Evolutionary conservation across 192 early-diverging fungal genomes (phyloP).

Genomic region (Linnemannia schmuckeri): DNA sequence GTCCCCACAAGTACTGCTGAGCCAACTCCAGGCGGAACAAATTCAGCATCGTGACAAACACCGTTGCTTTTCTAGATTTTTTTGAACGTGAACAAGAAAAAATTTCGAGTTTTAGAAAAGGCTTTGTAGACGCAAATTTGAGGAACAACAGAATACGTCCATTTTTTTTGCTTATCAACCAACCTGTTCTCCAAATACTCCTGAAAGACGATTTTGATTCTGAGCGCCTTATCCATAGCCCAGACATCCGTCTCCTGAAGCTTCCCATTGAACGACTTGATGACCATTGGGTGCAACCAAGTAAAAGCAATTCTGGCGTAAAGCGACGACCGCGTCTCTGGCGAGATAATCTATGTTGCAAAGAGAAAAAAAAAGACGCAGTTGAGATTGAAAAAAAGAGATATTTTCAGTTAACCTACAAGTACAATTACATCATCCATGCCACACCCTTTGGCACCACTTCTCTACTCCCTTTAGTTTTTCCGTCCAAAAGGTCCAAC

Average conservation of each 20-base stretch:
- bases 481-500: neutral
- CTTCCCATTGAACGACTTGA: conserved; percentile 35
- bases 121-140: neutral
- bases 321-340: conserved; percentile 46
- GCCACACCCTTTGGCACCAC: neutral
- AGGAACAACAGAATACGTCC: neutral
- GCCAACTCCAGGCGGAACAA: conserved; percentile 35
- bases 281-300: conserved; percentile 53
- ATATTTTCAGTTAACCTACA: neutral
- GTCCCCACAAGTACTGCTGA: conserved; percentile 39
- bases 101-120: neutral
- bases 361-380: neutral
- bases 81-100: neutral
- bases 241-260: conserved; percentile 49
- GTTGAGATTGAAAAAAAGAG: conserved; percentile 2
- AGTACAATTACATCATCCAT: conserved; percentile 7
- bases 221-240: conserved; percentile 35
- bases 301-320: conserved; percentile 51
- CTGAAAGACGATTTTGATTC: conserved; percentile 40
- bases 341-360: conserved; percentile 37
- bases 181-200: conserved; percentile 49
- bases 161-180: neutral
- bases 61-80: conserved; percentile 25
- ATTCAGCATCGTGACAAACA: conserved; percentile 46
- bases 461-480: neutral